Conservation (phyloP, 1,284 basidiomycete species). For the Malassezia yamatoensis region DNA sequence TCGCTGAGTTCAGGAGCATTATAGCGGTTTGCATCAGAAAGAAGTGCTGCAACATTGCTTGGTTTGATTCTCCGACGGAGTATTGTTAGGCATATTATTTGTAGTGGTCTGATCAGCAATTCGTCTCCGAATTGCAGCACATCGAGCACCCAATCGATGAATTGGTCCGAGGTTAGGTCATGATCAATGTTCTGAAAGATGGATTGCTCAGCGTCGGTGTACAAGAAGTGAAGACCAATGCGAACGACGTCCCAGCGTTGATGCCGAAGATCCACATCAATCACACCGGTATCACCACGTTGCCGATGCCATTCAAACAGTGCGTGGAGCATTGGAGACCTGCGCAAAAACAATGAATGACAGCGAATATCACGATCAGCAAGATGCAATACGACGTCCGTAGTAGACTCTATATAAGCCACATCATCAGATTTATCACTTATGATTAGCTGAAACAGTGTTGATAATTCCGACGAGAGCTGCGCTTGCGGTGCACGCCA, state of each 20-base stretch:
- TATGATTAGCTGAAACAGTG: conserved; percentile 37
- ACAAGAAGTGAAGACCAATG: conserved; percentile 68
- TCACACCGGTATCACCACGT: conserved; percentile 55
- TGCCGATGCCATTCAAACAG: conserved; percentile 78
- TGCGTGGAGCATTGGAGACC: conserved; percentile 74
- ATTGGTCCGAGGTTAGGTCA: conserved; percentile 58
- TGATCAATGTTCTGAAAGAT: conserved; percentile 56
- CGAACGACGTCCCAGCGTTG: conserved; percentile 65
- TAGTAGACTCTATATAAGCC: conserved; percentile 36
- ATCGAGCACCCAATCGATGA: conserved; percentile 76
- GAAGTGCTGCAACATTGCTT: conserved; percentile 69
- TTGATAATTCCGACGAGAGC: conserved; percentile 53
- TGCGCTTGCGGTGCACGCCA: conserved; percentile 50
- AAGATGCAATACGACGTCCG: conserved; percentile 66
- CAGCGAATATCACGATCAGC: conserved; percentile 61
- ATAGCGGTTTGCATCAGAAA: conserved; percentile 71
- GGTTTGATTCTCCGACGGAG: conserved; percentile 56
- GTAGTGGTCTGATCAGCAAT: conserved; percentile 71
- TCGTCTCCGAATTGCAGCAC: conserved; percentile 81
- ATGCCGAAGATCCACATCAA: conserved; percentile 64
- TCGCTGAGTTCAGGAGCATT: conserved; percentile 63
- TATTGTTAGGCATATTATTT: conserved; percentile 65
- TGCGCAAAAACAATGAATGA: conserved; percentile 67
- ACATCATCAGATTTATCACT: no score
- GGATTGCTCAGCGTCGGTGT: conserved; percentile 59